These are phyloP conservation scores for Sarcomyxa edulis DNA, from an alignment of 768 basidiomycete species.

Conservation along the genomic window DNA sequence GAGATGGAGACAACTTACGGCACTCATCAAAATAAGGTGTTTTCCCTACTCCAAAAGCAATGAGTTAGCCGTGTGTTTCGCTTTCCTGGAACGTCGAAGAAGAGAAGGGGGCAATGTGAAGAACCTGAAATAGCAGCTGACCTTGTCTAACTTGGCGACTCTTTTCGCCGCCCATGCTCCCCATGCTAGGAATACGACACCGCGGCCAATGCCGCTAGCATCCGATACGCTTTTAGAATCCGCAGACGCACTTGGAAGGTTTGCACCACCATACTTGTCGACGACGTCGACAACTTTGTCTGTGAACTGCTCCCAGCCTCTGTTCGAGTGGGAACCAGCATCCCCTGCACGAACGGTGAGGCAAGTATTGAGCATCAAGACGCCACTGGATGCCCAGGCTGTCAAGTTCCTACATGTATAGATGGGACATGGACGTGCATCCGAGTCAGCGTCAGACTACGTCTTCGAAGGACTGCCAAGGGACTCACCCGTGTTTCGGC, in stretches of 20 bases:
- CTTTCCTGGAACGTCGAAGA: not conserved
- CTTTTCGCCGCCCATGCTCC: slow-evolving; percentile 83
- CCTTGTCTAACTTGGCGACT: slow-evolving; percentile 72
- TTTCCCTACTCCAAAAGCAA: slow-evolving; percentile 45
- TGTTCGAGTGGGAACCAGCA: slow-evolving; percentile 78
- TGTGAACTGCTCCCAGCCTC: slow-evolving; percentile 92
- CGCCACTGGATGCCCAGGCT: slow-evolving; percentile 79
- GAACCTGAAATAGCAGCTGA: slow-evolving; percentile 21
- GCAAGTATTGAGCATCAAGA: slow-evolving; percentile 89
- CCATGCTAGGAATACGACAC: slow-evolving; percentile 83
- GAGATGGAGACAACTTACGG: slow-evolving; percentile 41
- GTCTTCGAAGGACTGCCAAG: not conserved
- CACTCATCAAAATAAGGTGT: slow-evolving; percentile 73
- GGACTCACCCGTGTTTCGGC: slow-evolving; percentile 78
- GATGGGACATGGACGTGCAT: slow-evolving; percentile 6
- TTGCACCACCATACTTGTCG: slow-evolving; percentile 71
- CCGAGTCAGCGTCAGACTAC: not conserved
- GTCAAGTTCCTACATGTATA: slow-evolving; percentile 59
- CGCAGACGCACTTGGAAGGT: slow-evolving; percentile 36
- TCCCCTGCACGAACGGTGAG: slow-evolving; percentile 76
- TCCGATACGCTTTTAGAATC: slow-evolving; percentile 28
- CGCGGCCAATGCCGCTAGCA: slow-evolving; percentile 53
- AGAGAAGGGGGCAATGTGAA: not conserved
- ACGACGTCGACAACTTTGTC: slow-evolving; percentile 73
- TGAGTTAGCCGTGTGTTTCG: not conserved